Conservation (phyloP, 306 rosid species). For the Prunus kanzakura region DNA sequence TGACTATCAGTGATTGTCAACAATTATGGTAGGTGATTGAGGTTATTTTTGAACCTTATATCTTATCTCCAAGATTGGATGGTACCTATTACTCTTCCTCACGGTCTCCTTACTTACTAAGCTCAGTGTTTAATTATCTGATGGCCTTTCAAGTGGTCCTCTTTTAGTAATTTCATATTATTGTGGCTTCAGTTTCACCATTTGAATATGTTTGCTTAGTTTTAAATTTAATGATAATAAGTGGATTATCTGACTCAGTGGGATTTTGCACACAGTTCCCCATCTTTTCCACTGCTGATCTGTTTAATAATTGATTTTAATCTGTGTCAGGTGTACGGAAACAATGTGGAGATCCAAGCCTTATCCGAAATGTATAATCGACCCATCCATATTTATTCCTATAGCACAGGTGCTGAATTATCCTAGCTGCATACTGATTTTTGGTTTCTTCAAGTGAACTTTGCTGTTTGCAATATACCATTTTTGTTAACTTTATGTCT, state of each 20-base stretch:
- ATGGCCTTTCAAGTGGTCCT: not conserved
- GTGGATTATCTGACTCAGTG: not conserved
- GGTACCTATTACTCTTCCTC: not conserved
- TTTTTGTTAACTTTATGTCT: conserved; percentile 19
- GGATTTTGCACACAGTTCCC: not conserved
- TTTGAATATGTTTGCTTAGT: not conserved
- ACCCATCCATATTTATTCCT: conserved; percentile 87
- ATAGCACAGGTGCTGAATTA: conserved; percentile 56
- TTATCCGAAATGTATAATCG: conserved; percentile 93
- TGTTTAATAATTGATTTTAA: conserved; percentile 1
- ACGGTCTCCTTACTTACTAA: not conserved
- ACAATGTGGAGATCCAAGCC: conserved; percentile 93
- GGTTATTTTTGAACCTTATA: not conserved
- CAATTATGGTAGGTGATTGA: not conserved
- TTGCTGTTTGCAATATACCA: not conserved
- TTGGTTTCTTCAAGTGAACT: not conserved
- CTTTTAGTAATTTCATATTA: not conserved
- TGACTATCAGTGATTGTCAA: not conserved
- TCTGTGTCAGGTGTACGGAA: conserved; percentile 83
- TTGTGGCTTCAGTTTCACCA: not conserved
- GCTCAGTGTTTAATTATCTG: not conserved
- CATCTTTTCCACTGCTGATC: conserved; percentile 7
- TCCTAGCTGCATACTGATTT: not conserved
- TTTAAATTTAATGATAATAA: not conserved
- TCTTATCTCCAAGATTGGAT: not conserved